These are phyloP conservation scores for Didymosphaeria variabile DNA, from an alignment of 2,329 filamentous ascomycete genomes.

Conservation along the genomic window DNA sequence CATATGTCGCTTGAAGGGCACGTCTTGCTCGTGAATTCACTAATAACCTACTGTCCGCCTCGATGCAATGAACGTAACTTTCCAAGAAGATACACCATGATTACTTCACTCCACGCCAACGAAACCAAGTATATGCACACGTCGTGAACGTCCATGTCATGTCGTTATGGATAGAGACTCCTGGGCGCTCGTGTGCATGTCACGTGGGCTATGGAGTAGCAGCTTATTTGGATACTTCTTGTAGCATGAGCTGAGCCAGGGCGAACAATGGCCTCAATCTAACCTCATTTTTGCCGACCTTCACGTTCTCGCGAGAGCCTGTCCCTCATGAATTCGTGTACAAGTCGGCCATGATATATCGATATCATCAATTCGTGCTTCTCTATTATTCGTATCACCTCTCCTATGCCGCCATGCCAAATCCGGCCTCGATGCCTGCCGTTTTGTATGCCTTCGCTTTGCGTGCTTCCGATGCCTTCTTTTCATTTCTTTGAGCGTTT, in stretches of 20 bases:
- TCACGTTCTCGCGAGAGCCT: constrained; percentile 31
- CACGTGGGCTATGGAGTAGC: too few relatives aligned
- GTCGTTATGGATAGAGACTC: too few relatives aligned
- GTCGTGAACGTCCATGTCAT: too few relatives aligned
- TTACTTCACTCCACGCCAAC: not conserved
- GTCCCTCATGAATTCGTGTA: constrained; percentile 16
- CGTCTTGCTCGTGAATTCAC: too few relatives aligned
- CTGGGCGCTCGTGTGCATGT: too few relatives aligned
- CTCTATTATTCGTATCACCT: not conserved
- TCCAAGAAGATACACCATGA: too few relatives aligned
- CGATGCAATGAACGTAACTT: too few relatives aligned
- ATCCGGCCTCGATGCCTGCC: constrained; percentile 67
- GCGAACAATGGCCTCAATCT: too few relatives aligned
- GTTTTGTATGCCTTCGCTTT: constrained; percentile 71
- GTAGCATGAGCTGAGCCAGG: too few relatives aligned
- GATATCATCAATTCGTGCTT: constrained; percentile 15
- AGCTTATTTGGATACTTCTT: too few relatives aligned
- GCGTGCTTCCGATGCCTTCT: constrained; percentile 62
- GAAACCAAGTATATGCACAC: not conserved
- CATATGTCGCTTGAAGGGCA: too few relatives aligned
- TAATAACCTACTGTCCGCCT: too few relatives aligned
- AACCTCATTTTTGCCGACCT: constrained; percentile 9
- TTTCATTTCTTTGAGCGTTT: constrained; percentile 76
- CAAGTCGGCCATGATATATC: constrained; percentile 7
- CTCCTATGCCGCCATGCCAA: constrained; percentile 79